Evolutionary conservation across 2,329 filamentous ascomycete genomes (phyloP).

Genomic region (Cladophialophora exuberans): DNA sequence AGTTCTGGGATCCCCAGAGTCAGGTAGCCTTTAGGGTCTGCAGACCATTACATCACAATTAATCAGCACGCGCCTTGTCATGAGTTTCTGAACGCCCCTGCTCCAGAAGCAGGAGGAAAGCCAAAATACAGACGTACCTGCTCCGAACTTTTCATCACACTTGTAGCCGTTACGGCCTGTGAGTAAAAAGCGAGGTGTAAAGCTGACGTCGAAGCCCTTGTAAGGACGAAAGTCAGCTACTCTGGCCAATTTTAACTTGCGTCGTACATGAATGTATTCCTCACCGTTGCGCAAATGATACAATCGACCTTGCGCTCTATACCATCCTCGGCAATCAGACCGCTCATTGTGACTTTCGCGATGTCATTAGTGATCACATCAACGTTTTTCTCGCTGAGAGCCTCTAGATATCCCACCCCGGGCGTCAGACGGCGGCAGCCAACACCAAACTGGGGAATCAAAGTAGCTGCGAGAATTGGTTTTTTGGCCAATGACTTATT

Average conservation of each 20-base stretch:
- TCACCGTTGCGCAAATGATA: conserved; percentile 41
- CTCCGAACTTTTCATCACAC: conserved; percentile 35
- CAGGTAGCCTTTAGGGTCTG: conserved; percentile 50
- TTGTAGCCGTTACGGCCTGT: conserved; percentile 32
- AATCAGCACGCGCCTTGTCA: too few species aligned
- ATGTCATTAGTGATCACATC: conserved; percentile 43
- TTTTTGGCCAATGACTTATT: conserved; percentile 20
- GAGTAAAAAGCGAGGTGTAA: conserved; percentile 39
- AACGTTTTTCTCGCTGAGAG: conserved; percentile 45
- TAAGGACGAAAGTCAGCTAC: not conserved
- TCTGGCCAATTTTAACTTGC: too few species aligned
- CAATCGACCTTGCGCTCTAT: conserved; percentile 39
- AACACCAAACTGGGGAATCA: conserved; percentile 51
- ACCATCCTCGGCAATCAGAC: conserved; percentile 46
- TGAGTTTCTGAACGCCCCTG: too few species aligned
- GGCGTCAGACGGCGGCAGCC: conserved; percentile 49
- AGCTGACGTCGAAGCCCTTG: conserved; percentile 40
- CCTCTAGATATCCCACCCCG: conserved; percentile 48
- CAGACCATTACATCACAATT: too few species aligned
- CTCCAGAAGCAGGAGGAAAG: not conserved
- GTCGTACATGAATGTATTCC: not conserved
- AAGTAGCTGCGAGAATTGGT: conserved; percentile 43
- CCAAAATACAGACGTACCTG: not conserved
- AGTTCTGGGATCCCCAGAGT: conserved; percentile 50
- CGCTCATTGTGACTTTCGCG: conserved; percentile 41